These are phyloP conservation scores for Fusarium bulbicola DNA, from an alignment of 2,329 filamentous ascomycete species.

Conservation along the genomic window DNA sequence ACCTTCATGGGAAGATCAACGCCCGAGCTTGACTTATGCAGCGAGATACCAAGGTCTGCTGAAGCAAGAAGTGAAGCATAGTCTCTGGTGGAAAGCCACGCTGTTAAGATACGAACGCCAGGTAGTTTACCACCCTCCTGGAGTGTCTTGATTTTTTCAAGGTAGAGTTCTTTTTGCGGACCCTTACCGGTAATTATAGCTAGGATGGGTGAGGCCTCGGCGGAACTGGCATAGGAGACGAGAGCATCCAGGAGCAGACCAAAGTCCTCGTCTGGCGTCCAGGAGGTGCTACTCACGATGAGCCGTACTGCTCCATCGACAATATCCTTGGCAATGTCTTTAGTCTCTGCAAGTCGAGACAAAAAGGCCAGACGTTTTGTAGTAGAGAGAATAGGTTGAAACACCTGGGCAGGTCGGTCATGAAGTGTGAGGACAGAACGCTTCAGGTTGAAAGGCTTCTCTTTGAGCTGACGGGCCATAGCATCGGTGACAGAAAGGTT, in stretches of 20 bases:
- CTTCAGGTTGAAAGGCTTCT: slow-evolving; percentile 70
- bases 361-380: slow-evolving; percentile 68
- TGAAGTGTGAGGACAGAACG: slow-evolving; percentile 78
- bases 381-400: slow-evolving; percentile 70
- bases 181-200: slow-evolving; percentile 96
- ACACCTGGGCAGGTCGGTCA: slow-evolving; percentile 85
- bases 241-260: slow-evolving; percentile 85
- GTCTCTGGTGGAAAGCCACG: slow-evolving; percentile 84
- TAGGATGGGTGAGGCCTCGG: slow-evolving; percentile 70
- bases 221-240: slow-evolving; percentile 70
- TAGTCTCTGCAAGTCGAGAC: slow-evolving; percentile 70
- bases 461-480: slow-evolving; percentile 78
- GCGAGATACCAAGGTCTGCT: slow-evolving; percentile 87
- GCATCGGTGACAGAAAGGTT: slow-evolving; percentile 91
- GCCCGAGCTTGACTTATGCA: slow-evolving; percentile 93
- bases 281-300: slow-evolving; percentile 92
- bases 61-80: slow-evolving; percentile 86
- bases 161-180: slow-evolving; percentile 81
- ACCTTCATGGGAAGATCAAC: slow-evolving; percentile 99
- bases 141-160: slow-evolving; percentile 70
- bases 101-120: slow-evolving; percentile 77
- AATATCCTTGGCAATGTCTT: slow-evolving; percentile 66
- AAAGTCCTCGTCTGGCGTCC: slow-evolving; percentile 98
- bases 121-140: slow-evolving; percentile 69
- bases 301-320: slow-evolving; percentile 69